Conservation (phyloP, 2,329 filamentous ascomycete species). For the Exophiala bonariae region DNA sequence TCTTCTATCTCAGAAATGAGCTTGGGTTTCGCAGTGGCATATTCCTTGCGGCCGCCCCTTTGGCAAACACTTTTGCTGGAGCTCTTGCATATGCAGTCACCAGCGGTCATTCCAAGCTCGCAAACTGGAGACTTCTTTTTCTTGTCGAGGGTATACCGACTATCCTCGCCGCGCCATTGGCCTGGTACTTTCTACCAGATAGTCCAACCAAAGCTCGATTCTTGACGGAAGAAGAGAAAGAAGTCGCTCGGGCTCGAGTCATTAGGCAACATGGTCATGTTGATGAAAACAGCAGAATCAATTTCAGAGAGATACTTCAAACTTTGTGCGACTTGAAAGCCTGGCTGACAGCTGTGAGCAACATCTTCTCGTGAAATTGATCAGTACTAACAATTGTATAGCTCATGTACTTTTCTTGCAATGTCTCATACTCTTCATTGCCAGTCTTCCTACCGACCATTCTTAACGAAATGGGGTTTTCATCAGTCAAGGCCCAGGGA, state of each 20-base stretch:
- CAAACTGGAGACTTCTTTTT: constrained; percentile 66
- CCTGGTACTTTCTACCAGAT: constrained; percentile 56
- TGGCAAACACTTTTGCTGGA: constrained; percentile 79
- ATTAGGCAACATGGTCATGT: constrained; percentile 29
- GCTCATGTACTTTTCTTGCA: constrained; percentile 62
- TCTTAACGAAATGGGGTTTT: constrained; percentile 67
- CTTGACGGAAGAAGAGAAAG: constrained; percentile 40
- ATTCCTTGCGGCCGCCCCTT: constrained; percentile 58
- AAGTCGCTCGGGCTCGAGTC: constrained; percentile 43
- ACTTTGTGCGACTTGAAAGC: constrained; percentile 47
- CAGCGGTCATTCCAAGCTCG: constrained; percentile 55
- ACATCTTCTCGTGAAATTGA: neutral
- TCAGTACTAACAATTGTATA: too few relatives aligned
- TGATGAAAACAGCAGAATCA: constrained; percentile 45
- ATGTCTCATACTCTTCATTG: constrained; percentile 65
- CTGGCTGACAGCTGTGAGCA: constrained; percentile 47
- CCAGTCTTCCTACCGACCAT: constrained; percentile 67
- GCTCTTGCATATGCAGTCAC: constrained; percentile 67
- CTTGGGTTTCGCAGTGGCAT: constrained; percentile 58
- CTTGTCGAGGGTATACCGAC: constrained; percentile 66
- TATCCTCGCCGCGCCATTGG: constrained; percentile 53
- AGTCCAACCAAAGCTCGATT: constrained; percentile 46
- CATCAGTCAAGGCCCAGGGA: constrained; percentile 66
- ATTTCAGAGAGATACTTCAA: constrained; percentile 48
- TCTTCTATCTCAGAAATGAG: constrained; percentile 61